Percentiles rank a stretch among this genome's conserved stretches.
Evolutionary conservation across 116 monocot genomes (phyloP).

Genomic region (Cymodocea nodosa): DNA sequence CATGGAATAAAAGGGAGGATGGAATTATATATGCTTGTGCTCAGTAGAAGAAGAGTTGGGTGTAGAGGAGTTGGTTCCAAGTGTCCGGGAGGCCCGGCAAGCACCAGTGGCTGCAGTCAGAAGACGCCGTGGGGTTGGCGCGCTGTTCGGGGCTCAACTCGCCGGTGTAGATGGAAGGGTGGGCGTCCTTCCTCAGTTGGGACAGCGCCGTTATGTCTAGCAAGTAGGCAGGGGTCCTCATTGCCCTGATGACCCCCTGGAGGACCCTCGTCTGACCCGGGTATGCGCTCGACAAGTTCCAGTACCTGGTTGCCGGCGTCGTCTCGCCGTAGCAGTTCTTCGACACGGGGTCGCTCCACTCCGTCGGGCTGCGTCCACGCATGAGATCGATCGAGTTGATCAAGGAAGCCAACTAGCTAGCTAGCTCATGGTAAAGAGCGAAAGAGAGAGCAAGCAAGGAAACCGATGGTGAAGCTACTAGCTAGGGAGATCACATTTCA

Average conservation of each 20-base stretch:
- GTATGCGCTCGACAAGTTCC: constrained; percentile 32
- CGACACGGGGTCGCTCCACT: constrained; percentile 51
- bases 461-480: too few relatives aligned
- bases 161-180: constrained; percentile 77
- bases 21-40: too few relatives aligned
- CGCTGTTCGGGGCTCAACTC: constrained; percentile 51
- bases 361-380: constrained; percentile 30
- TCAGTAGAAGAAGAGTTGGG: constrained; percentile 46
- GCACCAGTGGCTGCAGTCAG: constrained; percentile 95
- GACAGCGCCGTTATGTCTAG: constrained; percentile 62
- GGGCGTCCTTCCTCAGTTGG: constrained; percentile 63
- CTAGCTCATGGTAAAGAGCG: too few relatives aligned
- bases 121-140: constrained; percentile 50
- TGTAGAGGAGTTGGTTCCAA: constrained; percentile 78
- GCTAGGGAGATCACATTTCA: too few relatives aligned
- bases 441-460: too few relatives aligned
- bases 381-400: too few relatives aligned
- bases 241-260: constrained; percentile 23
- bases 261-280: constrained; percentile 42
- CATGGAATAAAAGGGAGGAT: too few relatives aligned
- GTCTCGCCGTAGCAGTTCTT: constrained; percentile 75
- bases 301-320: constrained; percentile 33
- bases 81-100: constrained; percentile 78
- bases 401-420: too few relatives aligned
- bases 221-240: constrained; percentile 43